Evolutionary conservation across 2,329 filamentous ascomycete genomes (phyloP).

Genomic region (Colletotrichum sojae): DNA sequence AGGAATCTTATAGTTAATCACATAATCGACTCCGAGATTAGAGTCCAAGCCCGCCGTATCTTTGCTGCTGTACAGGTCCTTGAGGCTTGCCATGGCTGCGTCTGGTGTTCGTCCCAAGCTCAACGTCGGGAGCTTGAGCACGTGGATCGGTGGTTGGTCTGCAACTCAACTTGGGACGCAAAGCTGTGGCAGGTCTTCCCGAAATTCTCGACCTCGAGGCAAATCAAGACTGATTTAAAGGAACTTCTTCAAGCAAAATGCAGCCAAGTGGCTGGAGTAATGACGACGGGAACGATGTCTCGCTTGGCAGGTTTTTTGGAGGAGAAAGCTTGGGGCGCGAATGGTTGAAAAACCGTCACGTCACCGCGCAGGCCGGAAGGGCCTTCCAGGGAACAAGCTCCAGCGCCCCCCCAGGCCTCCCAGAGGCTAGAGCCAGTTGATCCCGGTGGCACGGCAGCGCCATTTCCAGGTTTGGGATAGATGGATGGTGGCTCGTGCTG

Average conservation of each 20-base stretch:
- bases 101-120: slow-evolving; percentile 31
- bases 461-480: slow-evolving; percentile 34
- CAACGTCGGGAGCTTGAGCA: slow-evolving; percentile 31
- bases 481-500: slow-evolving; percentile 16
- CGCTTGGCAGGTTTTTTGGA: slow-evolving; percentile 39
- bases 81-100: slow-evolving; percentile 39
- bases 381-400: slow-evolving; percentile 40
- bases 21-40: slow-evolving; percentile 81
- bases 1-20: slow-evolving; percentile 83
- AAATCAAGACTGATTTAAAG: background rate
- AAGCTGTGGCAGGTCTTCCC: background rate
- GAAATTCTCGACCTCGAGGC: background rate
- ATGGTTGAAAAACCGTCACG: slow-evolving; percentile 30
- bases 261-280: slow-evolving; percentile 37
- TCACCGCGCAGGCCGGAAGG: slow-evolving; percentile 36
- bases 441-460: slow-evolving; percentile 28
- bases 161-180: slow-evolving; percentile 18
- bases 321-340: slow-evolving; percentile 32
- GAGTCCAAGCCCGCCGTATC: slow-evolving; percentile 38
- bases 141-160: slow-evolving; percentile 16
- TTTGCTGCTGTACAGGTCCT: slow-evolving; percentile 37
- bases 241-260: background rate
- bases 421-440: slow-evolving; percentile 5
- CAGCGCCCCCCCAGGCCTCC: slow-evolving; percentile 4
- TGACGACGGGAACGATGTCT: slow-evolving; percentile 36